Conservation (phyloP, 805 yeast species). For the Lachancea sp. region DNA sequence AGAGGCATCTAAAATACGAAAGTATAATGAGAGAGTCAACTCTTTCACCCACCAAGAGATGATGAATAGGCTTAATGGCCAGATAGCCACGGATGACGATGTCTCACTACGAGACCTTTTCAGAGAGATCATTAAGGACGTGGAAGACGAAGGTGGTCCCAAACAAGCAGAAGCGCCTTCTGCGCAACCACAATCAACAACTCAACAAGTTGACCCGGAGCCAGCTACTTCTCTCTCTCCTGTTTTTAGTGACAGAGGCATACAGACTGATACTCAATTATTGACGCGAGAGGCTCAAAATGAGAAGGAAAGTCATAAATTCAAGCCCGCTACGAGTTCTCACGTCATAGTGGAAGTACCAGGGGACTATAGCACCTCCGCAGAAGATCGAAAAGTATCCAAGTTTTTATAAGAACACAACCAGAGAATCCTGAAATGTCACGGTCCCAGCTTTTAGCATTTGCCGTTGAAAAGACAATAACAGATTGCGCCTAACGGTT, state of each 20-base stretch:
- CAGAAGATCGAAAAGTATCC: slow-evolving; percentile 33
- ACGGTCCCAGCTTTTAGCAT: not conserved
- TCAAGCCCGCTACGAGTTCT: slow-evolving; percentile 29
- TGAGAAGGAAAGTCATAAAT: slow-evolving; percentile 27
- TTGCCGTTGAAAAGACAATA: not conserved
- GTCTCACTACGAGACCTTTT: slow-evolving; percentile 30
- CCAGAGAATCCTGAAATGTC: slow-evolving; percentile 4
- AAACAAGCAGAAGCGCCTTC: too few relatives aligned
- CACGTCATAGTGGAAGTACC: slow-evolving; percentile 37
- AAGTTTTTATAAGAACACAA: slow-evolving; percentile 29
- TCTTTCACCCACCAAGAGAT: not conserved
- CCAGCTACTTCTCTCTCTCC: too few relatives aligned
- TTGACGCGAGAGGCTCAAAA: slow-evolving; percentile 15
- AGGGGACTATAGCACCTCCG: slow-evolving; percentile 36
- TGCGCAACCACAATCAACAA: too few relatives aligned
- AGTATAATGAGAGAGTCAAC: slow-evolving; percentile 2
- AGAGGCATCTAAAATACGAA: slow-evolving; percentile 12
- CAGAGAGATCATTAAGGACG: slow-evolving; percentile 23
- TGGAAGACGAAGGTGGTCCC: slow-evolving; percentile 15
- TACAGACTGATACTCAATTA: slow-evolving; percentile 16
- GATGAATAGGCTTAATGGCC: slow-evolving; percentile 3
- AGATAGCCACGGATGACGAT: slow-evolving; percentile 12
- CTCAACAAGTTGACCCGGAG: too few relatives aligned
- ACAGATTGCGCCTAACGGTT: too few relatives aligned
- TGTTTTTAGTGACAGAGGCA: slow-evolving; percentile 12